Evolutionary conservation across 768 basidiomycete species (phyloP), one percentile per base, ranked within the genome.

Genomic region (Kwoniella sp.): DNA sequence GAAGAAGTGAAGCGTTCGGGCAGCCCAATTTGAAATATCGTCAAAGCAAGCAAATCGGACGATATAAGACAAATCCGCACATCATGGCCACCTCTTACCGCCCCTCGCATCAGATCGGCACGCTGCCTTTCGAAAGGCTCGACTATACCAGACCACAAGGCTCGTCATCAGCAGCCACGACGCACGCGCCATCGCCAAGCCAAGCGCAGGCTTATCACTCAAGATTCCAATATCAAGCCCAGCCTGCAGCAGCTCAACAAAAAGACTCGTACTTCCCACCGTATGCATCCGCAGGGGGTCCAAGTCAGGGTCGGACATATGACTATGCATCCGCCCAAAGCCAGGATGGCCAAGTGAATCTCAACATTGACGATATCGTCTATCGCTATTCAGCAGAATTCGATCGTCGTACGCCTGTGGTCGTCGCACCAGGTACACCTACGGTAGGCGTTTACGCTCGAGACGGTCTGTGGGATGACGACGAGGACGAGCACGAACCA

Each of bases 381-480:
- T 70, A 71, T 55, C 64, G 70, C 20, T 74, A 69, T 52, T 74
- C 73, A 2, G 61, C 67, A 50, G 72, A 73, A 55, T 59, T 66
- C 50, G 70, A 69, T 37, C 38, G 67, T 25, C n/a, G 53, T 51
- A 25, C 41, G 4, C 41, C n/a, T n/a, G n/a, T n/a, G n/a, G 23
- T 23, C 5, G 28, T 28, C 23, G 55, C 47, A n/a, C 52, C 60
- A 22, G 75, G 73, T 13, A 73, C 69, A 9, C 73, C 73, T 1
- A 73, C 69, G 0, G 66, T 68, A 20, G 75, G 75, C 29, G 71
- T 77, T 31, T 74, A 77, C 68, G 69, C 75, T 20, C 68, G 57
- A 28, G 75, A 77, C 62, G 75, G 75, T 12, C 23, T 74, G 11
- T 77, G 75, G 75, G 73, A 76, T 61, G 75, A 77, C 29, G 73